phyloP scores from a whole-genome alignment of 2,329 filamentous ascomycete genomes.

The Fusarium sp. region DNA sequence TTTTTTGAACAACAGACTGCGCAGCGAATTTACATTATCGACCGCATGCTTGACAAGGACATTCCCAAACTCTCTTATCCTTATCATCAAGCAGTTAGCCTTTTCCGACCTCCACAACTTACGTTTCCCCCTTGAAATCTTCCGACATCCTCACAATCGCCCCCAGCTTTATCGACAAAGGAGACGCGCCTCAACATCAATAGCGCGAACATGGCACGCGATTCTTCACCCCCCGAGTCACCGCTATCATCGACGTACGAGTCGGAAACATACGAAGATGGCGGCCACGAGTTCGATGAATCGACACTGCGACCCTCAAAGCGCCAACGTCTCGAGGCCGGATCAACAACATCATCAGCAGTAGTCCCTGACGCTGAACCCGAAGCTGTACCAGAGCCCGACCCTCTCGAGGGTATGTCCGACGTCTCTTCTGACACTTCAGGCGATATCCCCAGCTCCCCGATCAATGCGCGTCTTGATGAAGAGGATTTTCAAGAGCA shows the following conservation, averaged over 20 bases:
- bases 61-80: background rate
- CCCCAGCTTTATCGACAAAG: conserved; percentile 15
- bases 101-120: background rate
- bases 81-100: background rate
- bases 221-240: conserved; percentile 57
- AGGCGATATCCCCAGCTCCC: conserved; percentile 81
- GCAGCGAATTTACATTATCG: conserved; percentile 26
- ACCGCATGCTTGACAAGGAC: conserved; percentile 12
- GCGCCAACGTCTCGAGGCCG: conserved; percentile 59
- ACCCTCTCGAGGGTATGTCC: conserved; percentile 68
- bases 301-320: conserved; percentile 58
- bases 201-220: conserved; percentile 51
- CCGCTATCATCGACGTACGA: conserved; percentile 61
- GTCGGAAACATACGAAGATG: conserved; percentile 60
- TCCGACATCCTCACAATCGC: conserved; percentile 6
- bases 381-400: conserved; percentile 60
- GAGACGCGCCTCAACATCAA: conserved; percentile 39
- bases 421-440: conserved; percentile 92
- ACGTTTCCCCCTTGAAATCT: background rate
- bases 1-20: conserved; percentile 36
- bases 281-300: conserved; percentile 57
- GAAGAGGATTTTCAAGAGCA: conserved; percentile 83
- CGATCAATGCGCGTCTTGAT: conserved; percentile 73
- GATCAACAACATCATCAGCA: conserved; percentile 60
- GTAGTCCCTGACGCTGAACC: conserved; percentile 56